Percentiles rank a stretch among this genome's conserved stretches.
Conservation (phyloP, 1,139 yeast genomes). For the Ashbya aceris region DNA sequence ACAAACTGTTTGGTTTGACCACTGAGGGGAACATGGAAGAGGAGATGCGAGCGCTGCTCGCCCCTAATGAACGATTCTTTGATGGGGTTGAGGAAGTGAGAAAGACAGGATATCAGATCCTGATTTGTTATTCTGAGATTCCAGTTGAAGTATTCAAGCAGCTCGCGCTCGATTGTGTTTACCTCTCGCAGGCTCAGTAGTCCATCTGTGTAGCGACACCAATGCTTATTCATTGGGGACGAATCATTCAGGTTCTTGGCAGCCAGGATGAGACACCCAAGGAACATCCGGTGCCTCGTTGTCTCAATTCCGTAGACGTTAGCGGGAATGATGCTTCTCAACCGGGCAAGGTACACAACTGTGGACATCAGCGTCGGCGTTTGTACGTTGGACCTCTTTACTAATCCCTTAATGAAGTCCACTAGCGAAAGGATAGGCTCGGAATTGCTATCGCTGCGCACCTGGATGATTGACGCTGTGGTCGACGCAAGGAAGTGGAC, state of each 20-base stretch:
- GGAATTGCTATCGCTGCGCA: conserved; percentile 19
- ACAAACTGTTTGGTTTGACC: conserved; percentile 10
- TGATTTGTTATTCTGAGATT: conserved; percentile 57
- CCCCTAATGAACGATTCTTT: conserved; percentile 31
- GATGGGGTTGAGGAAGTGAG: conserved; percentile 70
- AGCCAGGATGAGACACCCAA: conserved; percentile 78
- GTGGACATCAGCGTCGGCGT: conserved; percentile 93
- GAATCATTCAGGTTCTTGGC: conserved; percentile 91
- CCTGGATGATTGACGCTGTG: conserved; percentile 67
- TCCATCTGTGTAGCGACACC: conserved; percentile 89
- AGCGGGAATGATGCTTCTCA: conserved; percentile 70
- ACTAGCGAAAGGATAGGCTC: conserved; percentile 35
- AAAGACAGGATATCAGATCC: conserved; percentile 60
- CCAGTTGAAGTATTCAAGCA: conserved; percentile 78
- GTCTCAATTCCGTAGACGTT: conserved; percentile 91
- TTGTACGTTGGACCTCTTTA: conserved; percentile 80
- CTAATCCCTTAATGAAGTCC: conserved; percentile 60
- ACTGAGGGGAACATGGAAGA: conserved; percentile 14
- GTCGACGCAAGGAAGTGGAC: conserved; percentile 70
- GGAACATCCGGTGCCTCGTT: conserved; percentile 83
- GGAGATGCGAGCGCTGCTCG: conserved; percentile 13
- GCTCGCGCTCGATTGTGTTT: conserved; percentile 84
- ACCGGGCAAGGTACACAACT: conserved; percentile 67
- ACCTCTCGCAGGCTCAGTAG: conserved; percentile 68
- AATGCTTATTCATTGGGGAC: conserved; percentile 88